Evolutionary conservation across 805 yeast genomes (phyloP), one percentile per base, ranked within the genome.

Genomic region (Cyberlindnera misumaiensis): DNA sequence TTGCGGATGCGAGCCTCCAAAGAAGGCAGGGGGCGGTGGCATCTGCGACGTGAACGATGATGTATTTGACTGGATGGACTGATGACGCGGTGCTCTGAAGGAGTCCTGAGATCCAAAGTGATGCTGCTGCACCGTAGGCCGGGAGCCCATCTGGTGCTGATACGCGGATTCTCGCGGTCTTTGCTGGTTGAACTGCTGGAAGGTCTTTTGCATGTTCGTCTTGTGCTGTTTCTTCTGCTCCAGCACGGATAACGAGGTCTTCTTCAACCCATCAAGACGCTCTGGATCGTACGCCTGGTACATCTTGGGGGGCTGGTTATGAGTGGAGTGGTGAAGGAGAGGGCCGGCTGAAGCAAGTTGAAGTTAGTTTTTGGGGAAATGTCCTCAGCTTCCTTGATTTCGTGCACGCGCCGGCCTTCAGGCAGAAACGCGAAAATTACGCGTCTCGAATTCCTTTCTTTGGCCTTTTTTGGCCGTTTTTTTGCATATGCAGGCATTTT

Each of bases 131-230:
- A 18, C 22, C 28, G 11, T 30, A 20, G n/a, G n/a, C n/a, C 24
- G 24, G 24, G 24, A 8, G 8, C 24, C 36, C 15, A 14, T 18
- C 12, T 30, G 41, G 9, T 30, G 34, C 22, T 15, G 28, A 9
- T 24, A 34, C 32, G 30, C 27, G 4, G 22, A 14, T 15, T 34
- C 16, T 10, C n/a, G 18, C 32, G 11, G 30, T 27, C 39, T 39
- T 36, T 49, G 47, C 34, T 49, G 46, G 25, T 44, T 48, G 41
- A 41, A 52, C 40, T 51, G 45, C 15, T 49, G 49, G 34, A 55
- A 47, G 28, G 42, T 52, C 43, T 49, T 53, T 38, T 55, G 58
- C 1, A 28, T 42, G 26, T 44, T 51, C 4, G 59, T 55, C 32
- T 46, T 47, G 38, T 54, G 54, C 11, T 31, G 16, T 32, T 51